Evolutionary conservation across 345 rosid genomes (phyloP), one percentile per base, ranked within the genome.

Genomic region (Citrus unshiu): DNA sequence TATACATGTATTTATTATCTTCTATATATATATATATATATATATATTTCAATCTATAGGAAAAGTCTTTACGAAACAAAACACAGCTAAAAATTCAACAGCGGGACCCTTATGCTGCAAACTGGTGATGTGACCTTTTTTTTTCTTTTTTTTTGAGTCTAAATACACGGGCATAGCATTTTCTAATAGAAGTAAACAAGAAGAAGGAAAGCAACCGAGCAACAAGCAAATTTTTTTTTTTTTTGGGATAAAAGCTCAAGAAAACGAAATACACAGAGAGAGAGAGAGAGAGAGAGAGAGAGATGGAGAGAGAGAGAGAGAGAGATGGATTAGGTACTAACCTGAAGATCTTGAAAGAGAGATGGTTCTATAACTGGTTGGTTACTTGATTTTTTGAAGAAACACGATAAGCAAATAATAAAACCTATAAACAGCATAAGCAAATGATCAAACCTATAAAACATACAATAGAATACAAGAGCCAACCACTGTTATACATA

Each of bases 261-360:
- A 59, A 27, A 56, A 73, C 5, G 19, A 21, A 10, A 7, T 7
- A 57, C 46, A 7, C 1, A 9, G 56, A 57, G 14, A 37, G 4
- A 37, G 40, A 34, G 8, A 5, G 34, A 46, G 58, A 9, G 56
- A 56, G 14, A 37, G 7, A 37, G 9, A 34, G 7, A 5, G 25
- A 46, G 58, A 24, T 25, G 25, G 25, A 25, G 5, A 24, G 9
- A 37, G 9, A 34, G 39, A 9, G 34, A 46, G 43, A 24, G 8
- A 24, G 9, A 54, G 22, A 27, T 24, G 51, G 30, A 46, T 46
- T 34, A 35, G 21, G n/a, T n/a, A 29, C 4, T 16, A 73, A 81
- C 84, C 84, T 81, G 69, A 68, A 40, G 73, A 59, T 35, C 74
- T 58, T 72, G 68, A 19, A 66, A 39, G 2, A 24, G 24, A 12